Conservation (phyloP, 768 basidiomycete genomes). For the Fomitopsis serialis region DNA sequence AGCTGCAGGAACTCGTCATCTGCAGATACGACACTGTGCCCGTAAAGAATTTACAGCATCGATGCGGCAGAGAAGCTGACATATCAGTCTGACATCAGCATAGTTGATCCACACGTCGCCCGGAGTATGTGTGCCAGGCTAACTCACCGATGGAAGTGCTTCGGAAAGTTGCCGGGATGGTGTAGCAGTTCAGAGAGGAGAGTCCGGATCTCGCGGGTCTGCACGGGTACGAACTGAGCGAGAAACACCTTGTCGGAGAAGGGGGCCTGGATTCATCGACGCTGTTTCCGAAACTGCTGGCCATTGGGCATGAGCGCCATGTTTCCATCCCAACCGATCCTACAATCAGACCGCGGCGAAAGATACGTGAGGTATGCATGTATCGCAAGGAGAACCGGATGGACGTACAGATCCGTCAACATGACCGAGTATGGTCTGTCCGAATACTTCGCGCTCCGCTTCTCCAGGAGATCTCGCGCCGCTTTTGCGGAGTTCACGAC, state of each 20-base stretch:
- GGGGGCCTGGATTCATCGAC: slow-evolving; percentile 17
- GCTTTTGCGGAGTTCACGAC: neutral
- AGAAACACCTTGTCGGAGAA: neutral
- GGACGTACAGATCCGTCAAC: neutral
- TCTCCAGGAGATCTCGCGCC: slow-evolving; percentile 3
- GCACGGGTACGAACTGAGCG: neutral
- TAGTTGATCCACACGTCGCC: neutral
- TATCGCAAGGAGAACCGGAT: neutral
- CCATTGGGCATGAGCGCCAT: slow-evolving; percentile 3
- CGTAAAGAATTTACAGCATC: neutral
- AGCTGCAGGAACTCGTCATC: neutral
- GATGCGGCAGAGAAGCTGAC: neutral
- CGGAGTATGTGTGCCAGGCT: neutral
- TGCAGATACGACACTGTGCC: neutral
- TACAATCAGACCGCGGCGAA: too few species aligned
- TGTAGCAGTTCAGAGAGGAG: neutral
- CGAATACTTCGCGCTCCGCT: neutral
- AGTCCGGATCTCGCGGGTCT: neutral
- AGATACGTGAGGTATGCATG: too few species aligned
- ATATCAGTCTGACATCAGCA: neutral
- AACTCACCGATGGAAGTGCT: neutral
- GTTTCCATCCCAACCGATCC: too few species aligned
- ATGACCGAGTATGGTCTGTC: neutral
- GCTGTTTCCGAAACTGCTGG: slow-evolving; percentile 22
- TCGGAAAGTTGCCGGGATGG: neutral